Evolutionary conservation across 192 early-diverging fungal genomes (phyloP), one percentile per base, ranked within the genome.

Genomic region (Gamsiella multidivaricata): DNA sequence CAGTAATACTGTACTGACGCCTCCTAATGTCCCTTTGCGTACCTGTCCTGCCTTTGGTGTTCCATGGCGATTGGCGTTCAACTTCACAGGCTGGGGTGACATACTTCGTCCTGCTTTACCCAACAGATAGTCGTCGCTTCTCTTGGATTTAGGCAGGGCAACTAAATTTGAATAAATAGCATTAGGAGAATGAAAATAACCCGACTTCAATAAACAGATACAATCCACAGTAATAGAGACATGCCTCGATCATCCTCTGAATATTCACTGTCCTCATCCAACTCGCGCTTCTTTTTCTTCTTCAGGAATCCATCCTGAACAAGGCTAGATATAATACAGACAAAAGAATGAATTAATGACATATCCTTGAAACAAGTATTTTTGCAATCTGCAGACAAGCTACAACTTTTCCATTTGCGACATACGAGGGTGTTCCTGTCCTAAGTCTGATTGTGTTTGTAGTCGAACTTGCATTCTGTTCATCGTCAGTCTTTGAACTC

Each of bases 241-340:
- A 26, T 61, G 68, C 73, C 74, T 78, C 74, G 23, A 18, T 78
- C 74, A 28, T 78, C 74, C 39, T 78, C 74, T 18, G 74, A 78
- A 53, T 69, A 78, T 53, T 78, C 74, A 18, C 74, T 78, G 36
- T 78, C 74, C 3, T 78, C 74, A 12, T 78, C 74, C 47, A 78
- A 33, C 20, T 76, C 65, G 11, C 63, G 65, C 25, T 78, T 78
- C 58, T 67, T 68, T 49, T 61, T 68, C 34, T 78, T 78, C 45
- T 78, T 78, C n/a, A 41, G 9, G 25, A 62, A 39, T 17, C 65
- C 58, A 32, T 78, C 74, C 25, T 78, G 74, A 10, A 28, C 11
- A 36, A 53, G 31, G 11, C 64, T 75, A 55, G 3, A 3, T 3
- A n/a, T n/a, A n/a, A n/a, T n/a, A n/a, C n/a, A n/a, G n/a, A n/a